These are phyloP conservation scores for Sclerotinia spermophila DNA, from an alignment of 2,329 filamentous ascomycete species.

Conservation along the genomic window DNA sequence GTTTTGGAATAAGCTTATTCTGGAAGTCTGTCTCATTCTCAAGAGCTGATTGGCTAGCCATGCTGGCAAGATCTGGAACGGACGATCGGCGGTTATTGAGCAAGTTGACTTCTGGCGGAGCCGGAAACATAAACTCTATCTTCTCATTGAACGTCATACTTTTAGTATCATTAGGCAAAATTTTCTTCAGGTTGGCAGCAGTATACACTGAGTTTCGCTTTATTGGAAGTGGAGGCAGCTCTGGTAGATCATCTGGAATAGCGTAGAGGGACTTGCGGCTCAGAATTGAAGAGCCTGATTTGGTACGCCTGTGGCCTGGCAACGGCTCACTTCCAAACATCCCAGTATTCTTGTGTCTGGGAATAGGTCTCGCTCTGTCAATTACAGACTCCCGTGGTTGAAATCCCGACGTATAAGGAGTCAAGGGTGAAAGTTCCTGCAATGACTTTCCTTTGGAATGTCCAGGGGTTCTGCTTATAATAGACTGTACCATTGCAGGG, in stretches of 20 bases:
- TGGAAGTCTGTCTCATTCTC: slow-evolving; percentile 28
- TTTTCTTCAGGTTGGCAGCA: slow-evolving; percentile 39
- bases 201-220: slow-evolving; percentile 42
- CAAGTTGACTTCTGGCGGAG: slow-evolving; percentile 34
- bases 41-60: slow-evolving; percentile 2
- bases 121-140: slow-evolving; percentile 49
- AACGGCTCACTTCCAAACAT: slow-evolving; percentile 47
- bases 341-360: slow-evolving; percentile 40
- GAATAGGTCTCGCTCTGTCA: slow-evolving; percentile 36
- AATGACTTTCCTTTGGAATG: slow-evolving; percentile 11
- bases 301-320: slow-evolving; percentile 43
- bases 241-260: slow-evolving; percentile 46
- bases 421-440: slow-evolving; percentile 20
- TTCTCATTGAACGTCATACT: slow-evolving; percentile 59
- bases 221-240: slow-evolving; percentile 49
- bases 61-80: slow-evolving; percentile 44
- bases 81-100: slow-evolving; percentile 40
- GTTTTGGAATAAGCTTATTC: slow-evolving; percentile 30
- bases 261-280: slow-evolving; percentile 46
- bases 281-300: slow-evolving; percentile 47
- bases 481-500: slow-evolving; percentile 46
- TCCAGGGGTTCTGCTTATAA: slow-evolving; percentile 44
- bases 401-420: slow-evolving; percentile 20
- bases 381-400: slow-evolving; percentile 34
- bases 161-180: slow-evolving; percentile 51